phyloP scores from a whole-genome alignment of 169 alveolate species.

The Perkinsus marinus region DNA sequence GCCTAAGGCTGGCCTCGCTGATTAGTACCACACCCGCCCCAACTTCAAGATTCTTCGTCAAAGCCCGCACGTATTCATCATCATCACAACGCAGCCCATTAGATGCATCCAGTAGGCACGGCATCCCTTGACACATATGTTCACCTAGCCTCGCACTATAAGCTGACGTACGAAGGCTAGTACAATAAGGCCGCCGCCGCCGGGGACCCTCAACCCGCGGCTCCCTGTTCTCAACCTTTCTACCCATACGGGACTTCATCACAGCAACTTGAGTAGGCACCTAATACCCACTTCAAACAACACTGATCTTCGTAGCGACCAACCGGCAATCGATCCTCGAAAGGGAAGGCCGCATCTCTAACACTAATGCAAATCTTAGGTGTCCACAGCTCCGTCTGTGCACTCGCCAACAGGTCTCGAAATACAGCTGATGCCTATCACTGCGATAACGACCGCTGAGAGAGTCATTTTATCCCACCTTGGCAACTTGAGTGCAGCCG shows the following conservation, averaged over 20 bases:
- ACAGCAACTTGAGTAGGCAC: background rate
- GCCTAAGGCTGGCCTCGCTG: background rate
- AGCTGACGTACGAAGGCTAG: too few relatives aligned
- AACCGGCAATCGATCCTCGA: background rate
- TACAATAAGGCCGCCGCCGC: too few relatives aligned
- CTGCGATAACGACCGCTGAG: background rate
- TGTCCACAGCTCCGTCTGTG: background rate
- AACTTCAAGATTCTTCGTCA: background rate
- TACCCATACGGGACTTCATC: background rate
- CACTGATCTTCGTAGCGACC: background rate
- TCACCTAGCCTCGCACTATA: background rate
- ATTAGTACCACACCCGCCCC: background rate
- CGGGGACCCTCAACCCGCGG: too few relatives aligned
- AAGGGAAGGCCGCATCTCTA: background rate
- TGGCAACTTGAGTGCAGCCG: background rate
- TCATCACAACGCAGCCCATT: background rate
- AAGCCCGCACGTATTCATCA: background rate
- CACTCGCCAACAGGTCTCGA: background rate
- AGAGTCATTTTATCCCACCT: background rate
- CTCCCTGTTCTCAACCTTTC: too few relatives aligned
- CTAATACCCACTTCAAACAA: background rate
- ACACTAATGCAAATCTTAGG: background rate
- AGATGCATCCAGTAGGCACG: background rate
- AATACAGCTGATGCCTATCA: background rate
- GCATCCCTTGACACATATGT: background rate